Base-by-base conservation (phyloP, 2,329 filamentous ascomycete species). In the Ilyonectria destructans region DNA sequence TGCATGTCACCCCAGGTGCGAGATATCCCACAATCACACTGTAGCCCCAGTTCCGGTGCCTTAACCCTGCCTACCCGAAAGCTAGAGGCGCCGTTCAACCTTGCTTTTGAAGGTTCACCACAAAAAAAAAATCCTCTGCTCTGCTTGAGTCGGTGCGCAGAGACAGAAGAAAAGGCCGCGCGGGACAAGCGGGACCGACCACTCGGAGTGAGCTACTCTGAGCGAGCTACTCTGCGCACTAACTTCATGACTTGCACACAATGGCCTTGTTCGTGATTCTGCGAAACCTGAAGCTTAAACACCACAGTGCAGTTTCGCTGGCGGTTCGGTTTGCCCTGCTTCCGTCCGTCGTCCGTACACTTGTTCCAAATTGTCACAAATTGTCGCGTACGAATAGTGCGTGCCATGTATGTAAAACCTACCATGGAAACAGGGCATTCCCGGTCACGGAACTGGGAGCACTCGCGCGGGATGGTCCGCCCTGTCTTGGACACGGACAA, bases 361-460 rank as follows among this genome's bases (percentile, higher is more conserved):
- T 37, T 37, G 33, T 15, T 37, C 33, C 33, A 15, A 37, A 37
- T 37, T 37, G 9, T 15, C 8, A 7, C 33, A 15, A 37, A 37
- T 37, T 37, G 9, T 15, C 33, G 33, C 13, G 33, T 15, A 37
- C 33, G 4, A 37, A 37, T 15, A 37, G 13, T 37, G 33, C 13
- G 9, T 37, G 9, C 33, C 33, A 31, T 29, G 15, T 29, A 31
- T 26, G 29, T 49, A 23, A 49, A 49, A 13, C 46, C 46, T 17
- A 1, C 40, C 13, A 17, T 15, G 4, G 8, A 56, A 49, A 31
- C 51, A 62, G 29, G 60, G 60, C 19, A 26, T 23, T 49, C 60
- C 60, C 52, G 52, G 60, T 19, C 19, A 40, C 51, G 60, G 60
- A 55, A 49, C 60, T 31, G 51, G 60, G 54, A 56, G 31, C 15